Evolutionary conservation across 2,329 filamentous ascomycete species (phyloP), one percentile per base, ranked within the genome.

Genomic region (Sordariomycetes sp.): DNA sequence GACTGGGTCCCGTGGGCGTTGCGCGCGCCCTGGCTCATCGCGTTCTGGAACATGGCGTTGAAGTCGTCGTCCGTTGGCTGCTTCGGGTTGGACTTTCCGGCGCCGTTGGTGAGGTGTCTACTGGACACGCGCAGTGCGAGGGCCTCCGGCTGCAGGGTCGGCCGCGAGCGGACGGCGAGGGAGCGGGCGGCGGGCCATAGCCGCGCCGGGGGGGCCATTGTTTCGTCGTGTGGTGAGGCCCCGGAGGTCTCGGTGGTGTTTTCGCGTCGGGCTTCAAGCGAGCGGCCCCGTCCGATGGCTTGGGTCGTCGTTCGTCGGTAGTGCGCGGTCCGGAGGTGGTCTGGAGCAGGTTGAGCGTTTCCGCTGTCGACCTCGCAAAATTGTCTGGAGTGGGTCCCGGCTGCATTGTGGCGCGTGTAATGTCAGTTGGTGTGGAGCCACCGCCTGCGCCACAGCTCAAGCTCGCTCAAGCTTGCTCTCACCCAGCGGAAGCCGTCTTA

Each of bases 181-280:
- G 72, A 68, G 60, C 74, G 71, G 66, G 73, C 71, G 57, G 70
- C 71, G 63, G 69, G 66, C 63, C 77, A 74, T 48, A 83, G 63
- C 61, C 76, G 78, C 64, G 81, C 69, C 69, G 79, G 74, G 59
- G 81, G 76, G 64, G 81, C 76, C 82, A 86, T 85, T 59, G 60
- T 52, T 54, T 25, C 14, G 20, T 25, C 20, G 53, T 20, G 20
- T 50, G n/a, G 6, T 20, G 11, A 24, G 12, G 3, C 20, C 20
- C 46, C 46, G 20, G 20, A 1, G 20, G n/a, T 3, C 22, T 50
- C n/a, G 46, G 18, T 50, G n/a, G 20, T 14, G 20, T 24, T 5
- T 24, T 50, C 20, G 46, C 22, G 2, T 22, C 20, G 46, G 22
- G 46, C 20, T 32, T 50, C n/a, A 34, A 46, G 51, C 55, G 50